phyloP scores from a whole-genome alignment of 2,329 filamentous ascomycete species.

The Lachnellula suecica region DNA sequence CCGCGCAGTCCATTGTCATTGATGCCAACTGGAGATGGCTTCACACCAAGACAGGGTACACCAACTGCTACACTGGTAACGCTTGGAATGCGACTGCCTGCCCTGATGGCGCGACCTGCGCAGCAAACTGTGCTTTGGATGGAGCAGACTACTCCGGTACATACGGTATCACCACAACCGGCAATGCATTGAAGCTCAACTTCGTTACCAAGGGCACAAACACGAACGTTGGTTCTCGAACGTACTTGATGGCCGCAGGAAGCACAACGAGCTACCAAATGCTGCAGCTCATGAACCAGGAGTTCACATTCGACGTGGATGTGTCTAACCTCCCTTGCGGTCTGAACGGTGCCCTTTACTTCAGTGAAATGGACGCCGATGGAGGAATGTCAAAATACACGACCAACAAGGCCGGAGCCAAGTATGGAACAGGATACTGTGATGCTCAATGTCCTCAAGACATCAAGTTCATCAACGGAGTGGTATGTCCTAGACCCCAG shows the following conservation, averaged over 20 bases:
- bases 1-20: constrained; percentile 49
- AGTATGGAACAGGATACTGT: constrained; percentile 64
- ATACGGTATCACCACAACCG: constrained; percentile 55
- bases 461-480: constrained; percentile 53
- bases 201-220: constrained; percentile 52
- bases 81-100: constrained; percentile 42
- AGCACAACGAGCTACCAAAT: constrained; percentile 59
- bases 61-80: constrained; percentile 43
- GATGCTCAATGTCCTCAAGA: constrained; percentile 57
- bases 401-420: constrained; percentile 56
- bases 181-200: constrained; percentile 52
- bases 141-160: constrained; percentile 52
- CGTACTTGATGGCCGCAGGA: constrained; percentile 63
- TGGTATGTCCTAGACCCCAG: constrained; percentile 34
- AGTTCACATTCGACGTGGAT: constrained; percentile 74
- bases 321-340: constrained; percentile 68
- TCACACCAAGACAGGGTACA: constrained; percentile 44
- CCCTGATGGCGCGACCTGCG: constrained; percentile 43
- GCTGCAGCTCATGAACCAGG: constrained; percentile 64
- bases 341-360: constrained; percentile 71
- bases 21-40: constrained; percentile 62
- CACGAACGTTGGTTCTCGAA: constrained; percentile 53
- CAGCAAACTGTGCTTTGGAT: constrained; percentile 51
- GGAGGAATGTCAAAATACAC: constrained; percentile 55
- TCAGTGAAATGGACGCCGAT: constrained; percentile 61